These are phyloP conservation scores for Singerocomus rubriflavus DNA, from an alignment of 1,284 basidiomycete species.

Conservation along the genomic window DNA sequence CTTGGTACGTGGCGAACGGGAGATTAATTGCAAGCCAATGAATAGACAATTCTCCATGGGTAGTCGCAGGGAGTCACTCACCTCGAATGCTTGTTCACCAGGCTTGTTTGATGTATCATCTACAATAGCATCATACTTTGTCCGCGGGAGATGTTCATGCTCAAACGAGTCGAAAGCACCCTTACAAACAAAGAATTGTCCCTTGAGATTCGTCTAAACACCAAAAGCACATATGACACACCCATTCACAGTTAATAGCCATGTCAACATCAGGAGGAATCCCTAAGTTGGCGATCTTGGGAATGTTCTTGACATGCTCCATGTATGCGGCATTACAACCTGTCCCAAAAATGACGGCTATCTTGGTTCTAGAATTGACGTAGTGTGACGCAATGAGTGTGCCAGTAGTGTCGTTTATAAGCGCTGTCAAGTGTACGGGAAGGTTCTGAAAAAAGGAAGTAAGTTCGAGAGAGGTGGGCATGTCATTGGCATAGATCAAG, in stretches of 20 bases:
- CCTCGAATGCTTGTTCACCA: constrained; percentile 90
- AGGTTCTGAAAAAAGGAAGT: constrained; percentile 44
- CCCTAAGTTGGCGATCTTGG: constrained; percentile 76
- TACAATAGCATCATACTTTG: constrained; percentile 91
- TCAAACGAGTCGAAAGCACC: constrained; percentile 97
- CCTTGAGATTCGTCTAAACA: background rate
- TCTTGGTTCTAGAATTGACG: constrained; percentile 86
- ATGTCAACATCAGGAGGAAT: constrained; percentile 74
- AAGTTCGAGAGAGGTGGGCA: background rate
- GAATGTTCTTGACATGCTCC: constrained; percentile 78
- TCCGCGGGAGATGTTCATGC: constrained; percentile 91
- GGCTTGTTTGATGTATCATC: constrained; percentile 97
- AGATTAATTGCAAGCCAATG: background rate
- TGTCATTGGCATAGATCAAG: background rate
- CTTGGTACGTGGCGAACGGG: constrained; percentile 36
- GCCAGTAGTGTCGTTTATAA: constrained; percentile 97
- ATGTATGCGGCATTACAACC: constrained; percentile 98
- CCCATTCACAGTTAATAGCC: constrained; percentile 98
- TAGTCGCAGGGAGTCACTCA: constrained; percentile 25
- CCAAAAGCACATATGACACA: constrained; percentile 32
- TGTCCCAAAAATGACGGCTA: constrained; percentile 96
- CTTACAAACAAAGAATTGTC: constrained; percentile 38
- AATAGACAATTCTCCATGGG: background rate
- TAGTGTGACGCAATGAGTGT: constrained; percentile 97
- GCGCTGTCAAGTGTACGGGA: constrained; percentile 76